Conservation (phyloP, 805 yeast species). For the Metschnikowia continentalis region DNA sequence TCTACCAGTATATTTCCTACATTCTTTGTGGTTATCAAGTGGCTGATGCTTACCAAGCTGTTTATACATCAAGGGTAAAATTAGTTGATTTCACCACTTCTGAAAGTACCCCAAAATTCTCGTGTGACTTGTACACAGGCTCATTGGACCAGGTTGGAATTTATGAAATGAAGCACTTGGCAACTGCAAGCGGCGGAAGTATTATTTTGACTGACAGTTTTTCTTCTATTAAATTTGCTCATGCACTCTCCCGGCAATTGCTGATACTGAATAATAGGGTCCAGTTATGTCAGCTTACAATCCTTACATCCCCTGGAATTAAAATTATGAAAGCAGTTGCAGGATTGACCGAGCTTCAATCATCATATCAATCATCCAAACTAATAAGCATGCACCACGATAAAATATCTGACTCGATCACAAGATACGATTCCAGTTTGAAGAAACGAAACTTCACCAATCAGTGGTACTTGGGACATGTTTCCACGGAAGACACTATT, state of each 20-base stretch:
- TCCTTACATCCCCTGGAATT: slow-evolving; percentile 28
- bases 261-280: not conserved
- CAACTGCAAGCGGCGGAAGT: slow-evolving; percentile 31
- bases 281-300: slow-evolving; percentile 19
- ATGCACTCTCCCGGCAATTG: slow-evolving; percentile 13
- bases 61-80: slow-evolving; percentile 17
- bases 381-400: slow-evolving; percentile 20
- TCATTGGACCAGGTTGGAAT: slow-evolving; percentile 41
- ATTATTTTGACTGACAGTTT: slow-evolving; percentile 30
- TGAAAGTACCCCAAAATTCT: slow-evolving; percentile 22
- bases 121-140: slow-evolving; percentile 32
- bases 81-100: slow-evolving; percentile 20
- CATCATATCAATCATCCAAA: slow-evolving; percentile 26
- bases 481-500: slow-evolving; percentile 21
- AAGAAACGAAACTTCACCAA: slow-evolving; percentile 35
- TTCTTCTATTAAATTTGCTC: slow-evolving; percentile 20
- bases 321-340: slow-evolving; percentile 33
- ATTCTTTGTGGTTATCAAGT: slow-evolving; percentile 27
- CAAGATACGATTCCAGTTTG: slow-evolving; percentile 29
- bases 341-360: slow-evolving; percentile 31
- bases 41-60: slow-evolving; percentile 15
- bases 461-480: slow-evolving; percentile 29
- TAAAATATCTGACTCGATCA: slow-evolving; percentile 31
- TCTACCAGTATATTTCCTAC: slow-evolving; percentile 26
- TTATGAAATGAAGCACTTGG: slow-evolving; percentile 38